Evolutionary conservation across 331 rosid species (phyloP).

Genomic region (Prunus yedoensis): DNA sequence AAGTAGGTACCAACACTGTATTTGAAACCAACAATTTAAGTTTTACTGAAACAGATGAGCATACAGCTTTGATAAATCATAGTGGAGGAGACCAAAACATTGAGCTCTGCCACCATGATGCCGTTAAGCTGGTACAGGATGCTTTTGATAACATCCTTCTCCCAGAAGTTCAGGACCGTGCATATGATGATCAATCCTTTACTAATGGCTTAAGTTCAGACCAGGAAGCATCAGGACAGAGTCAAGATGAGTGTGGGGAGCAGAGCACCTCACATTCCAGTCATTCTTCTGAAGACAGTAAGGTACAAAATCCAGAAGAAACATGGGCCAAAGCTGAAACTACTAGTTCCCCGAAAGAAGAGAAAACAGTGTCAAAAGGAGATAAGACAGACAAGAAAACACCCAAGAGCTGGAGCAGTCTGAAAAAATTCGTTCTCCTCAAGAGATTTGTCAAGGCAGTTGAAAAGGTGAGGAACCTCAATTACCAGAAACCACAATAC

Average conservation of each 20-base stretch:
- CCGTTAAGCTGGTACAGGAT: slow-evolving; percentile 69
- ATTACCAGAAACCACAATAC: slow-evolving; percentile 31
- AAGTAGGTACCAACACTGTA: slow-evolving; percentile 20
- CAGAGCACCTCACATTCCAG: slow-evolving; percentile 18
- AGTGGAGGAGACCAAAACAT: slow-evolving; percentile 23
- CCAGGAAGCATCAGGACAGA: slow-evolving; percentile 27
- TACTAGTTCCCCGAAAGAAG: slow-evolving; percentile 23
- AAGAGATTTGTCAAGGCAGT: slow-evolving; percentile 85
- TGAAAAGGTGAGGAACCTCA: slow-evolving; percentile 62
- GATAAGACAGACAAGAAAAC: slow-evolving; percentile 34
- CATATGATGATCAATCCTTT: slow-evolving; percentile 29
- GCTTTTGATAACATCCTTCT: slow-evolving; percentile 88
- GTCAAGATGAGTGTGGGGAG: slow-evolving; percentile 34
- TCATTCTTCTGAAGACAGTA: slow-evolving; percentile 26
- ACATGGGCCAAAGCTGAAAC: slow-evolving; percentile 14
- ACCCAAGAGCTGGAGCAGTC: slow-evolving; percentile 76
- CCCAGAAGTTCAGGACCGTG: slow-evolving; percentile 54
- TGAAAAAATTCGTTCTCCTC: slow-evolving; percentile 64
- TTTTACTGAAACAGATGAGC: slow-evolving; percentile 31
- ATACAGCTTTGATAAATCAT: slow-evolving; percentile 27
- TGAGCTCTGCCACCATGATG: slow-evolving; percentile 33
- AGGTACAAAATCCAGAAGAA: slow-evolving; percentile 17
- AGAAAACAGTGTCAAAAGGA: slow-evolving; percentile 33
- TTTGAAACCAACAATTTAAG: slow-evolving; percentile 30
- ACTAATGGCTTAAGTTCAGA: slow-evolving; percentile 32